Base-by-base conservation (phyloP, 2,329 filamentous ascomycete species). In the Cercospora berteroae region DNA sequence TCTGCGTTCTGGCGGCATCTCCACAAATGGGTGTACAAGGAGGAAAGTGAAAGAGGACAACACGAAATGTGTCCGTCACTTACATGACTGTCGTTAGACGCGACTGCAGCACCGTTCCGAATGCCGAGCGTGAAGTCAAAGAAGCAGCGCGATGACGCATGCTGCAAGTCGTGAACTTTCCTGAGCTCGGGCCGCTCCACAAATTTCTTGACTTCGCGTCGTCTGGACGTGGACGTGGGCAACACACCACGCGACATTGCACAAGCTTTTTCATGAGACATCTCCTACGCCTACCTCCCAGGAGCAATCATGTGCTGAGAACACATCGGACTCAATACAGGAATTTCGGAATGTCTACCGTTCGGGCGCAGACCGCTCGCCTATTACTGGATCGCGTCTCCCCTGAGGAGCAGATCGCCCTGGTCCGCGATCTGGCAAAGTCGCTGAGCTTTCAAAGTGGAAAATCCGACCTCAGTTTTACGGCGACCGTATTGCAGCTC, bases 351-450 rank as follows among this genome's bases (percentile, higher is more conserved):
- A 72, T 71, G 69, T 64, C 64, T 13, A 57, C 67, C 39, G 61
- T 72, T 13, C 67, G 63, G 25, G 64, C 61, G 36, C 61, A 65
- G 23, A 72, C 70, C n/a, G 70, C 71, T 13, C 62, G 67, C 59
- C 66, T 72, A 25, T 64, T 75, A 12, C 72, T 75, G 12, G 62
- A 68, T 29, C 71, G 70, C 52, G 58, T 75, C 8, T 64, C 68
- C 16, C 58, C 69, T 48, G 56, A 67, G 25, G 65, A 72, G 25
- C 73, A 72, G 20, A 31, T 23, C 8, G 64, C 58, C 36, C 69
- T 71, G 16, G 66, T 75, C n/a, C 64, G 63, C 57, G 65, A 71
- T 58, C 67, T 72, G 8, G 70, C 70, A n/a, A 33, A 50, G 7
- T 68, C 67, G 16, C 59, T 73, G 5, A 61, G 59, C 27, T 20